Conservation (phyloP, 176 grass and related monocot genomes). For the Phragmites australis region DNA sequence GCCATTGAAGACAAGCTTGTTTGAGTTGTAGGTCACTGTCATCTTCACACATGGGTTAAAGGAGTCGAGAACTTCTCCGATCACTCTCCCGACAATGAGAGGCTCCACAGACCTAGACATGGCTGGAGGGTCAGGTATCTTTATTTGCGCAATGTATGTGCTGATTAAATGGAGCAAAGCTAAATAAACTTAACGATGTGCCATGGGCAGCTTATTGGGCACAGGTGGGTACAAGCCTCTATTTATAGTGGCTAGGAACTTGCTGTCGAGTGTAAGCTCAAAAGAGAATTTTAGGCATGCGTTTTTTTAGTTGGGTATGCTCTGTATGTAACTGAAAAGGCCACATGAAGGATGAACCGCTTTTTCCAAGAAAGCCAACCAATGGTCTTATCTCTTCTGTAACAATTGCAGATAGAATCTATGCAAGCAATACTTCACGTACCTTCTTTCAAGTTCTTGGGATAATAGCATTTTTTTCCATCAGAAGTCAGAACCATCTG, state of each 20-base stretch:
- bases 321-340: conserved; percentile 46
- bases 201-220: conserved; percentile 40
- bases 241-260: conserved; percentile 51
- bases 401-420: conserved; percentile 30
- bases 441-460: conserved; percentile 24
- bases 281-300: conserved; percentile 36
- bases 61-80: conserved; percentile 89
- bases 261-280: conserved; percentile 29
- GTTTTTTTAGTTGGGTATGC: conserved; percentile 39
- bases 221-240: conserved; percentile 39
- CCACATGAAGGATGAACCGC: conserved; percentile 4
- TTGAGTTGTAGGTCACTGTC: conserved; percentile 75
- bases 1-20: conserved; percentile 83
- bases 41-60: conserved; percentile 86
- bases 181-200: conserved; percentile 3
- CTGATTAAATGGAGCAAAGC: conserved; percentile 20
- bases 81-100: conserved; percentile 75
- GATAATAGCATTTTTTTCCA: neutral
- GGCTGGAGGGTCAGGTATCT: conserved; percentile 11
- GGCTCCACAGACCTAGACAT: conserved; percentile 81
- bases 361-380: conserved; percentile 30
- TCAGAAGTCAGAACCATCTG: neutral
- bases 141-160: conserved; percentile 34
- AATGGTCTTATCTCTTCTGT: conserved; percentile 35
- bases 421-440: conserved; percentile 6